Evolutionary conservation across 1,284 basidiomycete species (phyloP).

Genomic region (Naganishia sp.): DNA sequence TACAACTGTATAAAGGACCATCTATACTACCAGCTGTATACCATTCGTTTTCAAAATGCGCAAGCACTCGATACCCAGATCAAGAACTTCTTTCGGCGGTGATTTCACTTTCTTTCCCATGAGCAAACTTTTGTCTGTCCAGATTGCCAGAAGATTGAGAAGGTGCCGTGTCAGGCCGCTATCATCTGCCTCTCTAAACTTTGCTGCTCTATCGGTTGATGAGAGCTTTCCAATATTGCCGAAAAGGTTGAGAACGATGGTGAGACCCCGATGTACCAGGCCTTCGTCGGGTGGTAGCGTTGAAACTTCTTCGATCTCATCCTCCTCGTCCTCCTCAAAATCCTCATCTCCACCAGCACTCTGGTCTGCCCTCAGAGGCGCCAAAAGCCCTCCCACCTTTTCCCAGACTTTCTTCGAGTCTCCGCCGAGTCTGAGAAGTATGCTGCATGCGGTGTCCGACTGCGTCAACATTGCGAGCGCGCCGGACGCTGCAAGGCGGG

Average conservation of each 20-base stretch:
- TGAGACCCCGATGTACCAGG: constrained; percentile 71
- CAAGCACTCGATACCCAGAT: constrained; percentile 29
- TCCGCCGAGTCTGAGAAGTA: constrained; percentile 55
- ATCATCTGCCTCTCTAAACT: neutral
- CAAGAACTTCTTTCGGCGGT: constrained; percentile 27
- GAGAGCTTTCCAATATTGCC: constrained; percentile 31
- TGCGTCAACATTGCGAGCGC: constrained; percentile 77
- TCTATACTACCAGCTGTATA: constrained; percentile 23
- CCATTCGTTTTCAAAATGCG: constrained; percentile 27
- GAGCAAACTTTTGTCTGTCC: constrained; percentile 26
- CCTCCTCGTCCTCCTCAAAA: constrained; percentile 41
- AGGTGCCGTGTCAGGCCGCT: constrained; percentile 22
- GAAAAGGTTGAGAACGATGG: constrained; percentile 69
- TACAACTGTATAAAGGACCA: neutral
- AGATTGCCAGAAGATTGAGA: constrained; percentile 27
- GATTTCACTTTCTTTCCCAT: constrained; percentile 3
- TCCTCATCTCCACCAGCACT: constrained; percentile 42
- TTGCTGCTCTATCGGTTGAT: neutral
- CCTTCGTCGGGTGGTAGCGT: constrained; percentile 58
- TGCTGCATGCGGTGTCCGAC: constrained; percentile 61
- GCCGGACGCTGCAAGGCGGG: constrained; percentile 79
- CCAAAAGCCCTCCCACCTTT: constrained; percentile 66
- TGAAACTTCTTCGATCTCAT: constrained; percentile 44
- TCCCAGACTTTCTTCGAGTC: constrained; percentile 59
- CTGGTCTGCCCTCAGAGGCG: constrained; percentile 42